Evolutionary conservation across 2,329 filamentous ascomycete species (phyloP), one percentile per base, ranked within the genome.

Genomic region (Periconia sp.): DNA sequence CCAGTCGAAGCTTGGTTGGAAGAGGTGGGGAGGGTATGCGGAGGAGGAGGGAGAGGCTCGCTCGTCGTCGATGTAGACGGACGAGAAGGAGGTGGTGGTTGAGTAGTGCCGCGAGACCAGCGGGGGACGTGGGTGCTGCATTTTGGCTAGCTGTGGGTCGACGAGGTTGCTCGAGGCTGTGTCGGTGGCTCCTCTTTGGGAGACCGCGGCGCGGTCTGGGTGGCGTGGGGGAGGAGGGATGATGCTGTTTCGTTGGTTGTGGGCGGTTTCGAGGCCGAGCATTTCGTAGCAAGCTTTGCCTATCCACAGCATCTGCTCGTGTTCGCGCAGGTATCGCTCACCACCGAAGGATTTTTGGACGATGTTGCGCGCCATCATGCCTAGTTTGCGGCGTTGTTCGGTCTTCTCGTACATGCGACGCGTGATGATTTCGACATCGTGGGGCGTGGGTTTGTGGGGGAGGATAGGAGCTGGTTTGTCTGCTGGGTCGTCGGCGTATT

Each of bases 321-420:
- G 83, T 64, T 85, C 83, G 37, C 84, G 79, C 20, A 85, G 77
- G 63, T 85, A 86, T 0, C 83, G 77, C 42, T 84, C 81, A 2
- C 83, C 82, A 47, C 80, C 79, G 67, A 86, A 86, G 13, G 78
- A 82, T 58, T 83, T 82, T 50, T 84, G 80, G 3, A 86, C 83
- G 42, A 85, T 84, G 41, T 76, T 75, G 19, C 84, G 78, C 1
- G 80, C 81, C 71, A 80, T 80, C 78, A 86, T 83, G 43, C 84
- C 83, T 2, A 86, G 73, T 55, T 80, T 80, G 58, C 81, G 76
- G 31, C 83, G 80, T 58, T 83, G 79, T 0, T 80, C 76, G 6
- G 73, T 76, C 71, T 85, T 85, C n/a, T 81, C 80, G 62, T 85
- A 83, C 83, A 86, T 85, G 35, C 84, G 77, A 44, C 74, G 71